A percentile compares a stretch with the other conserved stretches of the same genome.
Evolutionary conservation across 306 rosid genomes (phyloP).

Genomic region (Purshia tridentata): DNA sequence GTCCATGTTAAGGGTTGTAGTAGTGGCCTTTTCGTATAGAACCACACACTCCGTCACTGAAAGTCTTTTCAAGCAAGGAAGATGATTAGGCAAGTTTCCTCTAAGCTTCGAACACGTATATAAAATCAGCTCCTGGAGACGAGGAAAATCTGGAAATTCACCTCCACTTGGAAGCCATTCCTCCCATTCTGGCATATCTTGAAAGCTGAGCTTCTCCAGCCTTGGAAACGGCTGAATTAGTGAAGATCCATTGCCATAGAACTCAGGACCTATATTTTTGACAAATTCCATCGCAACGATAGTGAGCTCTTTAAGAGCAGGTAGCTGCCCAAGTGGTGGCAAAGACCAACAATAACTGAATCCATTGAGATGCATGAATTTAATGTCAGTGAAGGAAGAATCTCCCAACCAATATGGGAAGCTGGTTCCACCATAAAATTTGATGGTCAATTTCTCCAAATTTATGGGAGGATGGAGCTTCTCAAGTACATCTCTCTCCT

Average conservation of each 20-base stretch:
- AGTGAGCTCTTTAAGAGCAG: slow-evolving; percentile 4
- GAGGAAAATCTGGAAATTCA: not conserved
- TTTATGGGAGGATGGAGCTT: slow-evolving; percentile 1
- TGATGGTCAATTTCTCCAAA: not conserved
- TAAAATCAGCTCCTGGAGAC: not conserved
- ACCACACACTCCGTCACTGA: accelerated
- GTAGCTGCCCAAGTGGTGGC: slow-evolving; percentile 25
- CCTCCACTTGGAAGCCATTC: not conserved
- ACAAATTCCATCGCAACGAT: not conserved
- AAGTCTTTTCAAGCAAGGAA: not conserved
- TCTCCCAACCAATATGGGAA: slow-evolving; percentile 26
- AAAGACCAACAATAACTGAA: not conserved
- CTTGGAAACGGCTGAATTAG: not conserved
- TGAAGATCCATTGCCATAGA: not conserved
- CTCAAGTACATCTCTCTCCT: not conserved
- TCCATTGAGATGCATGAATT: not conserved
- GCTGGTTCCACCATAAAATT: not conserved
- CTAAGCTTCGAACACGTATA: not conserved
- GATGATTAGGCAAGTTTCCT: not conserved
- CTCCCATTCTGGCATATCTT: not conserved
- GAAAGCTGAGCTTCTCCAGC: not conserved
- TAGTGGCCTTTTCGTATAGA: not conserved
- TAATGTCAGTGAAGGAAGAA: slow-evolving; percentile 1
- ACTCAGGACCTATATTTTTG: not conserved
- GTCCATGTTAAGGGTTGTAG: not conserved